Evolutionary conservation across 1,284 basidiomycete species (phyloP).

Genomic region (Malassezia furfur): DNA sequence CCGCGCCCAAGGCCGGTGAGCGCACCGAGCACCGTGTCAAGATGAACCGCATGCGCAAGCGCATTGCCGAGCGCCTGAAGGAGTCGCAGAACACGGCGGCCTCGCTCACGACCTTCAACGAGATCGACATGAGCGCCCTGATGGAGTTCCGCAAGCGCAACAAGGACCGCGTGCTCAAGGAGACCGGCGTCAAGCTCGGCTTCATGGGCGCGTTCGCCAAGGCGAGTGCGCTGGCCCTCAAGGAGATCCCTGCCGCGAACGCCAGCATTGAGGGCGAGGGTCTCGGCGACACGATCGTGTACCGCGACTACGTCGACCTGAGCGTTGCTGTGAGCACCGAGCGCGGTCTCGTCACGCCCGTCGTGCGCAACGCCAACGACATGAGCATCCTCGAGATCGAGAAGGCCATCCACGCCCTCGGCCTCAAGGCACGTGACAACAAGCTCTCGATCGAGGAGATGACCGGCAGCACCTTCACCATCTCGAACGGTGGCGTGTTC

Average conservation of each 20-base stretch:
- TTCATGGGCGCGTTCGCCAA: conserved; percentile 97
- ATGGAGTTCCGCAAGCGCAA: conserved; percentile 89
- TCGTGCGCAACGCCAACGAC: conserved; percentile 78
- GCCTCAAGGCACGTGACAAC: conserved; percentile 88
- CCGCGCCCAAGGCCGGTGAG: conserved; percentile 40
- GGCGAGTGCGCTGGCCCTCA: conserved; percentile 72
- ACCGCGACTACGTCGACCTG: conserved; percentile 64
- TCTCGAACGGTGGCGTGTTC: conserved; percentile 98
- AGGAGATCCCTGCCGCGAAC: conserved; percentile 89
- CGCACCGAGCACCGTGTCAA: conserved; percentile 75
- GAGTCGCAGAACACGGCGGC: conserved; percentile 96
- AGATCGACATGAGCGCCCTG: conserved; percentile 95
- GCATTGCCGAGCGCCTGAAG: conserved; percentile 94
- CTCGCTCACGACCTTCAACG: conserved; percentile 96
- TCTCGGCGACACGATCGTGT: conserved; percentile 78
- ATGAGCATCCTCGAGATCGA: conserved; percentile 87
- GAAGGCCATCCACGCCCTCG: conserved; percentile 76
- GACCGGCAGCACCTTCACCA: conserved; percentile 94
- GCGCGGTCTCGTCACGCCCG: conserved; percentile 92
- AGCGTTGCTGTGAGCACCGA: conserved; percentile 88
- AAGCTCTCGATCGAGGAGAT: conserved; percentile 77
- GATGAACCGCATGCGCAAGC: conserved; percentile 66
- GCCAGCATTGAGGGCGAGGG: conserved; percentile 69
- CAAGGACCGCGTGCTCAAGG: conserved; percentile 86
- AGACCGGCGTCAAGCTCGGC: conserved; percentile 89